Evolutionary conservation across 2,329 filamentous ascomycete genomes (phyloP), one percentile per base, ranked within the genome.

Genomic region (Talaromyces sp.): DNA sequence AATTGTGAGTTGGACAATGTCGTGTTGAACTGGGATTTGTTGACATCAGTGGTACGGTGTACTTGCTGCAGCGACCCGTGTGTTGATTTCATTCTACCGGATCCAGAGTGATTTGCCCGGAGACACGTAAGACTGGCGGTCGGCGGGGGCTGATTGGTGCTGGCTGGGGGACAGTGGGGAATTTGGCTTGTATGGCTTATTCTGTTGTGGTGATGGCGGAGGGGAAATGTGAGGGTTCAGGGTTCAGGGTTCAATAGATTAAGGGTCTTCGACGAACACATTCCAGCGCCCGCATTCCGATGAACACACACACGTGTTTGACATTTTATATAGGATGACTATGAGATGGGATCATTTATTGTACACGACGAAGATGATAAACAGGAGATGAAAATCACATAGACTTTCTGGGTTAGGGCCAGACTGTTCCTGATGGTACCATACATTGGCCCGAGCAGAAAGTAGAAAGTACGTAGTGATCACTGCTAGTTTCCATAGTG

Each of bases 91-190:
- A 37, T 30, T 42, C 13, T 7, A n/a, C 24, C 35, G 37, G 24
- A 27, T 27, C 24, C 24, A 49, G 19, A 40, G 24, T 13, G 22
- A 41, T 24, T 42, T 27, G 19, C 22, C 9, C 20, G 20, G 20
- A 47, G 46, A 49, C 46, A 41, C 46, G 46, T 49, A 49, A 49
- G 46, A 49, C 46, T n/a, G 27, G 46, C 46, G 16, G 40, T 29
- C 14, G 33, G 27, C 17, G 4, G n/a, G 20, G 17, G 5, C n/a
- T 37, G 45, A 47, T 47, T 47, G 45, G 36, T 32, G 33, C 19
- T 30, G 17, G 14, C 14, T 30, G 35, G 22, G 35, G 5, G 35
- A 13, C 39, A n/a, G 45, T 47, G 45, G 45, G 22, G 45, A 27
- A 27, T 3, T 7, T 27, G 43, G 22, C 29, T 35, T 20, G 22